phyloP scores from a whole-genome alignment of 371 early-diverging fungal genomes.

The Mucor irregularis region DNA sequence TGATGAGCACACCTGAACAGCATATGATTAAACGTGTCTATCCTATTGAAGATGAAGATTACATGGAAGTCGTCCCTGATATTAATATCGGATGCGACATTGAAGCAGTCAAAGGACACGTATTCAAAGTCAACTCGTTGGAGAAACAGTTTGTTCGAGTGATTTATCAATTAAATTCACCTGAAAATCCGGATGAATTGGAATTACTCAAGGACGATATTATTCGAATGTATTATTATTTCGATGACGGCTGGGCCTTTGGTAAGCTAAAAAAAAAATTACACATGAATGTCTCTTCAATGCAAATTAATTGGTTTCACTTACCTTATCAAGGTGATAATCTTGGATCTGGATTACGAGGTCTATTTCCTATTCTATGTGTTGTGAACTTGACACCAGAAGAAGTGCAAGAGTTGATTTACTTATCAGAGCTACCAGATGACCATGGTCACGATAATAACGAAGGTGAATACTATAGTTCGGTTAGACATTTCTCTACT shows the following conservation, averaged over 20 bases:
- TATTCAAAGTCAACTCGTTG: slow-evolving; percentile 20
- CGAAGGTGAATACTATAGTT: slow-evolving; percentile 8
- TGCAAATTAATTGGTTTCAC: background rate
- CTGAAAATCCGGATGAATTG: slow-evolving; percentile 63
- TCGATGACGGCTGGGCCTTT: slow-evolving; percentile 73
- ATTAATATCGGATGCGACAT: slow-evolving; percentile 10
- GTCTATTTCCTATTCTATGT: slow-evolving; percentile 27
- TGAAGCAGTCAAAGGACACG: slow-evolving; percentile 16
- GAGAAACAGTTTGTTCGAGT: slow-evolving; percentile 24
- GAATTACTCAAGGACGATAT: slow-evolving; percentile 60
- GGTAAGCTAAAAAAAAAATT: slow-evolving; percentile 28
- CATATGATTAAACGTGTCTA: slow-evolving; percentile 12
- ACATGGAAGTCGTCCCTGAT: slow-evolving; percentile 19
- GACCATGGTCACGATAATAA: slow-evolving; percentile 1
- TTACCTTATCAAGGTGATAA: slow-evolving; percentile 21
- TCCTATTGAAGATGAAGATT: slow-evolving; percentile 23
- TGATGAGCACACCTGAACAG: slow-evolving; percentile 10
- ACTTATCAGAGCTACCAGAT: slow-evolving; percentile 13
- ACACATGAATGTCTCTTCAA: background rate
- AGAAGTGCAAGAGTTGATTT: slow-evolving; percentile 19
- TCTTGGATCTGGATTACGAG: slow-evolving; percentile 24
- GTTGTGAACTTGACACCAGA: slow-evolving; percentile 18
- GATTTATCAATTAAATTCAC: slow-evolving; percentile 10
- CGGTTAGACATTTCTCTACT: slow-evolving; percentile 17
- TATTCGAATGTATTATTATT: slow-evolving; percentile 53